Conservation (phyloP, 768 basidiomycete genomes). For the Fistulinella prunicolor region DNA sequence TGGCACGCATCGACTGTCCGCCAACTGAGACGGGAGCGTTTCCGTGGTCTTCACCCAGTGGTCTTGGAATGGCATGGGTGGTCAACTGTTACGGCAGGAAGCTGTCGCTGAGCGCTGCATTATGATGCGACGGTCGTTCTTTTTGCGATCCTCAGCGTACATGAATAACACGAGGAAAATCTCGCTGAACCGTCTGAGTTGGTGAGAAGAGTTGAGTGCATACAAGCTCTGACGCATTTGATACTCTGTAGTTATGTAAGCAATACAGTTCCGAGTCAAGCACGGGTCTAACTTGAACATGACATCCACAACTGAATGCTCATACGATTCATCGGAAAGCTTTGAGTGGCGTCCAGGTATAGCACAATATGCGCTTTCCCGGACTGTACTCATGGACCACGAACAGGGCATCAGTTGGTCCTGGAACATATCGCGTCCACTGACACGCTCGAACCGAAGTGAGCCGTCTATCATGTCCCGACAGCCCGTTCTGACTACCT, state of each 20-base stretch:
- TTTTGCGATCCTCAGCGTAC: too few species aligned
- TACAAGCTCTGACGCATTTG: too few species aligned
- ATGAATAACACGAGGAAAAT: too few species aligned
- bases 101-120: too few species aligned
- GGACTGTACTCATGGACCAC: slow-evolving; percentile 7
- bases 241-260: too few species aligned
- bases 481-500: slow-evolving; percentile 11
- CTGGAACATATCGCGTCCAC: slow-evolving; percentile 63
- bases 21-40: neutral
- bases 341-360: slow-evolving; percentile 57
- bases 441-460: slow-evolving; percentile 59
- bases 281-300: slow-evolving; percentile 10
- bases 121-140: too few species aligned
- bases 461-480: neutral
- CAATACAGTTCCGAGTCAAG: too few species aligned
- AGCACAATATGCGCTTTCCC: neutral
- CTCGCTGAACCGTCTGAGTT: too few species aligned
- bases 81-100: too few species aligned
- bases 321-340: slow-evolving; percentile 14
- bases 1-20: neutral
- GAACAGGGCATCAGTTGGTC: slow-evolving; percentile 53
- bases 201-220: too few species aligned
- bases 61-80: too few species aligned
- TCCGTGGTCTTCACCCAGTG: neutral
- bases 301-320: slow-evolving; percentile 14